phyloP scores from a whole-genome alignment of 2,329 filamentous ascomycete genomes.

The Aspergillus aculeatinus region DNA sequence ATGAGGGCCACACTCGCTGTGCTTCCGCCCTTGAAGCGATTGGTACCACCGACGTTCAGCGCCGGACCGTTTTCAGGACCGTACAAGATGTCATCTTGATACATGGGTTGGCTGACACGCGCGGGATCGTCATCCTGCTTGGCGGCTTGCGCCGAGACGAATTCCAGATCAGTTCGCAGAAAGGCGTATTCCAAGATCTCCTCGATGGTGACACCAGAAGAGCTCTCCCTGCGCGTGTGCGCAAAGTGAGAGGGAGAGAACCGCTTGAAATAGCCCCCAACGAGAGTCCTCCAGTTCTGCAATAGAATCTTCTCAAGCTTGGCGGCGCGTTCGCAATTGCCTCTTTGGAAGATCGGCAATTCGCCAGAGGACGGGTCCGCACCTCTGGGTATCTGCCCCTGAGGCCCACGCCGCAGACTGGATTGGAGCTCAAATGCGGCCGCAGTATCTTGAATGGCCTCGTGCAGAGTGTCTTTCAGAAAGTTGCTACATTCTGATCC shows the following conservation, averaged over 20 bases:
- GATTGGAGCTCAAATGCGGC: conserved; percentile 74
- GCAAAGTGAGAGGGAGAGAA: conserved; percentile 81
- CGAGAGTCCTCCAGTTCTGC: conserved; percentile 73
- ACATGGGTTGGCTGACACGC: conserved; percentile 73
- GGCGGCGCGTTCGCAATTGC: conserved; percentile 61
- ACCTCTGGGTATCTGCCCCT: conserved; percentile 13
- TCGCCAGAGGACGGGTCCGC: conserved; percentile 22
- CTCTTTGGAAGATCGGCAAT: conserved; percentile 53
- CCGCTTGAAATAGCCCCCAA: conserved; percentile 91
- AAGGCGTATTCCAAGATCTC: conserved; percentile 84
- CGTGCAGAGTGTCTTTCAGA: conserved; percentile 77
- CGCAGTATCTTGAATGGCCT: conserved; percentile 82
- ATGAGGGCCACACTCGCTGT: conserved; percentile 89
- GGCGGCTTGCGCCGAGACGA: conserved; percentile 81
- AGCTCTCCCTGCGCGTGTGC: conserved; percentile 38
- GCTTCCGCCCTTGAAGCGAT: conserved; percentile 87
- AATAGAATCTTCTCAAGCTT: conserved; percentile 71
- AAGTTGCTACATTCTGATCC: conserved; percentile 87
- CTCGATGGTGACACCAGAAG: conserved; percentile 43
- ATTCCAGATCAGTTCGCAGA: conserved; percentile 89
- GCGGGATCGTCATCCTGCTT: conserved; percentile 73
- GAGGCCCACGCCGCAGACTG: conserved; percentile 57
- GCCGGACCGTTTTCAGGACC: conserved; percentile 51
- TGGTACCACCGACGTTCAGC: conserved; percentile 65
- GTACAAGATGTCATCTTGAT: conserved; percentile 80